phyloP scores from a whole-genome alignment of 345 rosid genomes.

The Leavenworthia alabamica region DNA sequence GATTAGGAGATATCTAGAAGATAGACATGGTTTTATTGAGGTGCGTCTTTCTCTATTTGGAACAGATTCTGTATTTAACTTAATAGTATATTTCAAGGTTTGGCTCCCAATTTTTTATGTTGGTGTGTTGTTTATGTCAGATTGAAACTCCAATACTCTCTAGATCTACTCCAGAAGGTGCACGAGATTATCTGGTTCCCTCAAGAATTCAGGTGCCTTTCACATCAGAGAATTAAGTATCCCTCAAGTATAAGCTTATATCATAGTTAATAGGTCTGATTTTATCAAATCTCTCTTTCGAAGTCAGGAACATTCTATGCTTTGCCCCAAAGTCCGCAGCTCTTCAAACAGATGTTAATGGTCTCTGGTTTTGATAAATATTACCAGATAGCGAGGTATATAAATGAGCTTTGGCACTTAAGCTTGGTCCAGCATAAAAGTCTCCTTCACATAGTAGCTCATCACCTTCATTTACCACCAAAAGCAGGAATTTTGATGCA shows the following conservation, averaged over 20 bases:
- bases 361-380: constrained; percentile 95
- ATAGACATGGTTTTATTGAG: constrained; percentile 83
- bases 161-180: constrained; percentile 98
- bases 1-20: constrained; percentile 80
- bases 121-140: constrained; percentile 58
- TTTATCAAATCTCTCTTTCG: constrained; percentile 43
- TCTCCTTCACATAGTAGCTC: background rate
- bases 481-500: background rate
- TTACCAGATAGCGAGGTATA: constrained; percentile 90
- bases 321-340: constrained; percentile 96
- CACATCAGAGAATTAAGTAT: background rate
- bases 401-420: constrained; percentile 10
- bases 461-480: constrained; percentile 4
- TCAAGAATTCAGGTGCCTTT: constrained; percentile 85
- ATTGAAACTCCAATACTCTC: constrained; percentile 97
- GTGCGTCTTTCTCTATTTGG: constrained; percentile 32
- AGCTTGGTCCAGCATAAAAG: constrained; percentile 10
- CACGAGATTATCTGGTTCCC: constrained; percentile 93
- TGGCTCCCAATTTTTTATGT: constrained; percentile 16
- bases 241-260: constrained; percentile 12
- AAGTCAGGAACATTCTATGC: constrained; percentile 99
- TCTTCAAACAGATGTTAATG: constrained; percentile 95
- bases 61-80: background rate
- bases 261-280: constrained; percentile 34
- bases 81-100: background rate